Conservation (phyloP, 495 filamentous ascomycete genomes). For the Hypoxylon trugodes region DNA sequence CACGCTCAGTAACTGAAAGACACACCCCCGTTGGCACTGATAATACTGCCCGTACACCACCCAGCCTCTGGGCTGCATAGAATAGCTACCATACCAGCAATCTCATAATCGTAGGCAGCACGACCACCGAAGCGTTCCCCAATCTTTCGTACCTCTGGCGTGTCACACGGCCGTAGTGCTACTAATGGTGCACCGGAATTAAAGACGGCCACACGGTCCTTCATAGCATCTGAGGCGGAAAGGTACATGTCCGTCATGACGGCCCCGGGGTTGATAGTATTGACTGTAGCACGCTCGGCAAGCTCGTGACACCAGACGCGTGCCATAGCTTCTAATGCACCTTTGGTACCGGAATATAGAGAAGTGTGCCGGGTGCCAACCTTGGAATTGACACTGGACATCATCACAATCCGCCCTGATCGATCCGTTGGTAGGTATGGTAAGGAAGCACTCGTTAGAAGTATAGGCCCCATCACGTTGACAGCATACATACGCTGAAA, state of each 20-base stretch:
- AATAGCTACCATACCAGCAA: slow-evolving; percentile 88
- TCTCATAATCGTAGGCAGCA: slow-evolving; percentile 74
- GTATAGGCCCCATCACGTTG: slow-evolving; percentile 87
- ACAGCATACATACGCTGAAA: slow-evolving; percentile 78
- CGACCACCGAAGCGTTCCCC: slow-evolving; percentile 70
- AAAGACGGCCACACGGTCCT: slow-evolving; percentile 51
- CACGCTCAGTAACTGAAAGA: slow-evolving; percentile 27
- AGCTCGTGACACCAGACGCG: slow-evolving; percentile 87
- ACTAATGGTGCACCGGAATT: slow-evolving; percentile 66
- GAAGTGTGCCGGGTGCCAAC: slow-evolving; percentile 72
- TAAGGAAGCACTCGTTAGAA: slow-evolving; percentile 75
- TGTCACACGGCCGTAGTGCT: slow-evolving; percentile 55
- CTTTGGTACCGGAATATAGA: slow-evolving; percentile 90
- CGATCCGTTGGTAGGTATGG: slow-evolving; percentile 78
- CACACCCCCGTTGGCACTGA: slow-evolving; percentile 90
- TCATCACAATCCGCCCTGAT: slow-evolving; percentile 79
- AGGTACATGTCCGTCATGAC: slow-evolving; percentile 77
- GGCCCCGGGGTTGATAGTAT: slow-evolving; percentile 88
- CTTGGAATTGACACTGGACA: slow-evolving; percentile 74
- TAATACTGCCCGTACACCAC: slow-evolving; percentile 86
- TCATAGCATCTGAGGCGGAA: slow-evolving; percentile 12
- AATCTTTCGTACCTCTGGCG: slow-evolving; percentile 68
- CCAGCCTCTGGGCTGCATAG: slow-evolving; percentile 74
- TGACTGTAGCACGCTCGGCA: slow-evolving; percentile 79
- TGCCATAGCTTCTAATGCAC: slow-evolving; percentile 91